Conservation (phyloP, 2,329 filamentous ascomycete species). For the Ilyonectria sp. region DNA sequence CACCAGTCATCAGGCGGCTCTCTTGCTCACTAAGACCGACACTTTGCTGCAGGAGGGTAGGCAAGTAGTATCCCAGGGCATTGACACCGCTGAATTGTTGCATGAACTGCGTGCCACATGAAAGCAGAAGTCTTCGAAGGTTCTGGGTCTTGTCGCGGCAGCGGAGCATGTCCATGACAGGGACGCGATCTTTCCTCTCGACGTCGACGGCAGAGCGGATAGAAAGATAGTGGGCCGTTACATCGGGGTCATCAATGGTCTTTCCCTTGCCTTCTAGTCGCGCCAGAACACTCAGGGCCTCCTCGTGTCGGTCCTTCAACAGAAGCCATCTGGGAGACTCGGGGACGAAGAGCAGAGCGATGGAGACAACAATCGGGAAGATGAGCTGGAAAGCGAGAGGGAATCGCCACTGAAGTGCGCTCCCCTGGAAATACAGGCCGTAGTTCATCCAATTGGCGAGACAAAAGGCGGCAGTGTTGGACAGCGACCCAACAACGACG, state of each 20-base stretch:
- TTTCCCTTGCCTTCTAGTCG: slow-evolving; percentile 71
- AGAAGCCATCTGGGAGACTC: slow-evolving; percentile 69
- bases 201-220: slow-evolving; percentile 55
- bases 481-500: slow-evolving; percentile 60
- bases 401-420: slow-evolving; percentile 49
- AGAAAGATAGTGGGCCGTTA: slow-evolving; percentile 53
- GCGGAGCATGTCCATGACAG: slow-evolving; percentile 53
- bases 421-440: slow-evolving; percentile 54
- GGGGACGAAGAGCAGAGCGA: slow-evolving; percentile 43
- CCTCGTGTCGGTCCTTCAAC: slow-evolving; percentile 67
- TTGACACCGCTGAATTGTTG: slow-evolving; percentile 63
- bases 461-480: slow-evolving; percentile 60
- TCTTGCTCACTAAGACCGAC: slow-evolving; percentile 68
- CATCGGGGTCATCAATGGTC: slow-evolving; percentile 46
- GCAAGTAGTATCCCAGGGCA: slow-evolving; percentile 62
- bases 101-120: slow-evolving; percentile 64
- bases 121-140: slow-evolving; percentile 54
- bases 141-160: slow-evolving; percentile 56
- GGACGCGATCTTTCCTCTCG: slow-evolving; percentile 53
- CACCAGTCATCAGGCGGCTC: slow-evolving; percentile 69
- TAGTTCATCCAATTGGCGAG: slow-evolving; percentile 66
- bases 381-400: slow-evolving; percentile 53
- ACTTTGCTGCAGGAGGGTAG: slow-evolving; percentile 68
- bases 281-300: slow-evolving; percentile 70
- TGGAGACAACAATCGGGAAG: slow-evolving; percentile 51